Evolutionary conservation across 495 filamentous ascomycete genomes (phyloP).

Genomic region (Podospora pseudocomata): DNA sequence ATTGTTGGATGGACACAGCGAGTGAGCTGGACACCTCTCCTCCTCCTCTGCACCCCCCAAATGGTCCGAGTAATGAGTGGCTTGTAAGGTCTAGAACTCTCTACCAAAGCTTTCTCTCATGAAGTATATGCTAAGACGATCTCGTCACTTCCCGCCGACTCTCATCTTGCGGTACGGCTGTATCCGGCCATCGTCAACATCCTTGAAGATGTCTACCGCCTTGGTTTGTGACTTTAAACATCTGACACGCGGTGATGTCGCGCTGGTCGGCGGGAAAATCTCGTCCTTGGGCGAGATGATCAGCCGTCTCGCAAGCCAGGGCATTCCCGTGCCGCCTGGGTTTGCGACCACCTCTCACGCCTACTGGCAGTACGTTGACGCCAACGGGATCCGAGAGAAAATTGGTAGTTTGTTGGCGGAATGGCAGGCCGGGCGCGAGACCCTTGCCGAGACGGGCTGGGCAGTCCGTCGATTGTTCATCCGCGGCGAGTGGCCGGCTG

Average conservation of each 20-base stretch:
- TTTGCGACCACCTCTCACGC: constrained; percentile 35
- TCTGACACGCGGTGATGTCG: constrained; percentile 24
- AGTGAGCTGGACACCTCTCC: no score
- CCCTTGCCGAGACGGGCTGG: constrained; percentile 23
- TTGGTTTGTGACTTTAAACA: constrained; percentile 22
- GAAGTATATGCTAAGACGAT: no score
- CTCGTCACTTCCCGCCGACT: no score
- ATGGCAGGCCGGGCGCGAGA: constrained; percentile 18
- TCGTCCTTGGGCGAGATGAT: constrained; percentile 41
- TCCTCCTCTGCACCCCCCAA: no score
- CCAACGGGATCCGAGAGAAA: constrained; percentile 30
- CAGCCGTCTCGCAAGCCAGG: constrained; percentile 20
- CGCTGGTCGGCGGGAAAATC: constrained; percentile 36
- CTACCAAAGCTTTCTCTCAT: no score
- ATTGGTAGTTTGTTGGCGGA: constrained; percentile 23
- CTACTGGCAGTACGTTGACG: constrained; percentile 34
- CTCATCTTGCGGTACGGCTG: no score
- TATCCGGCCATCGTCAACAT: no score
- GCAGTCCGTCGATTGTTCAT: constrained; percentile 21
- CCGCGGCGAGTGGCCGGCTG: constrained; percentile 22
- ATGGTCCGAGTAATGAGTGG: no score
- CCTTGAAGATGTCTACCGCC: background rate
- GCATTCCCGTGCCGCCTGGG: constrained; percentile 33
- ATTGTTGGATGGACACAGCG: no score
- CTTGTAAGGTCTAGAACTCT: no score